Evolutionary conservation across 176 grass and related monocot species (phyloP), one percentile per base, ranked within the genome.

Genomic region (Raddia guianensis): DNA sequence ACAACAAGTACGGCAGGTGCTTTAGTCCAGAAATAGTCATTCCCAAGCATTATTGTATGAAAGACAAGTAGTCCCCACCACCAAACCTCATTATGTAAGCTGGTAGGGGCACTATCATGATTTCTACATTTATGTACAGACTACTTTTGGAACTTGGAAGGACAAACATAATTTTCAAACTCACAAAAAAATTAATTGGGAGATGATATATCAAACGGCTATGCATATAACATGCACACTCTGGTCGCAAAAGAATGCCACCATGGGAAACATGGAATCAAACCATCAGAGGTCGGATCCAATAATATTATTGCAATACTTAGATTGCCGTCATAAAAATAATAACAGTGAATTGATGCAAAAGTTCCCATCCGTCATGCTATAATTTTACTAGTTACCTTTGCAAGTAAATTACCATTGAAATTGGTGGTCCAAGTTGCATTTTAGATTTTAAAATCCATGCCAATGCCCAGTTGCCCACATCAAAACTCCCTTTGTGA

Each of bases 111-210:
- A 60, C 9, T 60, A 9, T 6, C 46, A 70, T 32, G 10, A 5
- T 46, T 75, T 27, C 27, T 27, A 27, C 27, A 27, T 27, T 33
- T 55, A 19, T 10, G 37, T 57, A 54, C 2, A 69, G 69, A 75
- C n/a, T 9, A 6, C 9, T 12, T 45, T 54, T 1, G 16, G 1
- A 49, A 16, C 51, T 54, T 1, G 16, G 1, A 49, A 42, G 3
- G 18, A 75, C 69, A 40, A 32, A 63, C 37, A 72, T 66, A 19
- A 66, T 48, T 64, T 42, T 49, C 49, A 48, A 66, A 66, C 40
- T 47, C 9, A 0, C 2, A 7, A 49, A 55, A 11, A 49, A 55
- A 8, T 14, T 40, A 9, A 21, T 8, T 55, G 40, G 49, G 12
- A 27, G 12, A 81, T 37, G 10, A n/a, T 21, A 69, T 8, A 60